These are phyloP conservation scores for Rhizophagus sp. DNA, from an alignment of 192 early-diverging fungal genomes.

Conservation along the genomic window DNA sequence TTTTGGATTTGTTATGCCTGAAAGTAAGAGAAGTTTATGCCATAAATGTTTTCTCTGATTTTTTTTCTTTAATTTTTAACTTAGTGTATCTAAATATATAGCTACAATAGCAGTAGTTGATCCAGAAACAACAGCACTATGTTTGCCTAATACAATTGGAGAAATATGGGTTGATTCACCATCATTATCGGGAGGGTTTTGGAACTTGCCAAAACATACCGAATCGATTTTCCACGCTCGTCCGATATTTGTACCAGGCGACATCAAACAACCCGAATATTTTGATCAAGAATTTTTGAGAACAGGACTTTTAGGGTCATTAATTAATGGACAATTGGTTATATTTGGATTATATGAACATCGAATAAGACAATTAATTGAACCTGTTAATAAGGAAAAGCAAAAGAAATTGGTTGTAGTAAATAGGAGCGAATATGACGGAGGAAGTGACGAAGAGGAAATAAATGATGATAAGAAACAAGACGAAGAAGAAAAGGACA, in stretches of 20 bases:
- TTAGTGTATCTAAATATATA: conserved; percentile 12
- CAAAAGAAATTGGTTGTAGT: neutral
- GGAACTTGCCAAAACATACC: conserved; percentile 73
- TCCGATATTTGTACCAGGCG: conserved; percentile 53
- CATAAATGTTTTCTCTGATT: neutral
- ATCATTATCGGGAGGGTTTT: conserved; percentile 73
- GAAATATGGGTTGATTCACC: conserved; percentile 86
- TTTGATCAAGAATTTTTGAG: conserved; percentile 72
- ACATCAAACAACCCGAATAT: conserved; percentile 50
- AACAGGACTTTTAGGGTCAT: conserved; percentile 72
- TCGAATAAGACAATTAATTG: conserved; percentile 59
- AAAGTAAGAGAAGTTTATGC: conserved; percentile 41
- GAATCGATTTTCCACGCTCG: conserved; percentile 73
- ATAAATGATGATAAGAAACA: conserved; percentile 37
- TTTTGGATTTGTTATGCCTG: conserved; percentile 62
- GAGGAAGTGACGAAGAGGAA: conserved; percentile 40
- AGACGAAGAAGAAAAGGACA: conserved; percentile 33
- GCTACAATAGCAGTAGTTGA: conserved; percentile 79
- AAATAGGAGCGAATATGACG: conserved; percentile 35
- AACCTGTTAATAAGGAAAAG: neutral
- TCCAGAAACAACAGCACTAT: conserved; percentile 76
- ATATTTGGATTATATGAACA: conserved; percentile 81
- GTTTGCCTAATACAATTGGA: conserved; percentile 71
- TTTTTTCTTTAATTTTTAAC: neutral
- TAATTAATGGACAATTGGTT: conserved; percentile 70